Conservation (phyloP, 1,139 yeast species). For the Taphrina communis region DNA sequence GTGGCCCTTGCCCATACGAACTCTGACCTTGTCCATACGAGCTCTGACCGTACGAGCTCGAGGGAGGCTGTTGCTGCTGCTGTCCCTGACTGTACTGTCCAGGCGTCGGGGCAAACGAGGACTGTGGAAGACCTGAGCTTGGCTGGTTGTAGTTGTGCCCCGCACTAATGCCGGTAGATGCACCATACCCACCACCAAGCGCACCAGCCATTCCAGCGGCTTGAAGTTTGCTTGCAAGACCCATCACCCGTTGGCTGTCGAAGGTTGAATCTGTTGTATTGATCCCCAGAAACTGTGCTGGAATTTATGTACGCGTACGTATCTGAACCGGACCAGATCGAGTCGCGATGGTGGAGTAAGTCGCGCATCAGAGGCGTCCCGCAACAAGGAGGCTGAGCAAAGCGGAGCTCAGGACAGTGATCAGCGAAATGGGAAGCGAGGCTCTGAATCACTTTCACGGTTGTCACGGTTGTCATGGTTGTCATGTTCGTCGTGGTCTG, state of each 20-base stretch:
- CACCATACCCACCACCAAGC: conserved; percentile 16
- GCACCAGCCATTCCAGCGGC: conserved; percentile 24
- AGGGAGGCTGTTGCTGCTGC: conserved; percentile 3
- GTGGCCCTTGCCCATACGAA: neutral
- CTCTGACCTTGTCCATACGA: conserved; percentile 29
- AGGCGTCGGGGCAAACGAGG: conserved; percentile 39
- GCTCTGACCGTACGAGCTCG: conserved; percentile 14
- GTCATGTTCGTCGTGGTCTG: too few species aligned
- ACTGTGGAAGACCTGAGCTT: conserved; percentile 32
- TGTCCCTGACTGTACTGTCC: conserved; percentile 27
- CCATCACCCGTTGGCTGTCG: neutral
- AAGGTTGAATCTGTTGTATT: neutral
- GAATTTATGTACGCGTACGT: neutral
- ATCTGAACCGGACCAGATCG: too few species aligned
- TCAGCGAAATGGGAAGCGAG: too few species aligned
- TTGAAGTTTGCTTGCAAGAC: conserved; percentile 31
- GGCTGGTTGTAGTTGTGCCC: conserved; percentile 32
- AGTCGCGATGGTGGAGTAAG: too few species aligned
- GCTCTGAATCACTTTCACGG: too few species aligned
- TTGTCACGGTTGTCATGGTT: too few species aligned
- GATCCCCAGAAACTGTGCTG: neutral
- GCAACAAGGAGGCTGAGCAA: too few species aligned
- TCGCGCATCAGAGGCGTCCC: too few species aligned
- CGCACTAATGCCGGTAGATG: conserved; percentile 24
- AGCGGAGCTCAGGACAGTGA: too few species aligned